Conservation (phyloP, 2,329 filamentous ascomycete genomes). For the Pseudocercospora musae region DNA sequence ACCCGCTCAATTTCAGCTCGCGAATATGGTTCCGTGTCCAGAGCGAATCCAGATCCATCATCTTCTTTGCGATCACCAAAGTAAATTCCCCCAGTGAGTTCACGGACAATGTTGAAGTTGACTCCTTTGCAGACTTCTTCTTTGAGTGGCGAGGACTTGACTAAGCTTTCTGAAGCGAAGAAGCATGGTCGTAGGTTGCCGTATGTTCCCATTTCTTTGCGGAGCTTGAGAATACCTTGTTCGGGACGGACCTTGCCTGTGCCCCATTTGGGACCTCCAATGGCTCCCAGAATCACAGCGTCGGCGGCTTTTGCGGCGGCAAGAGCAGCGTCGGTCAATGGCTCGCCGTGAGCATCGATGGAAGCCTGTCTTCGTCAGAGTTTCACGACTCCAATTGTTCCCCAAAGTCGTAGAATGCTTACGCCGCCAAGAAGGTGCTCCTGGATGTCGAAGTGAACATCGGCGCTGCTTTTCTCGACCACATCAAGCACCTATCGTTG, state of each 20-base stretch:
- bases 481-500: conserved; percentile 67
- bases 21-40: conserved; percentile 85
- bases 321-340: conserved; percentile 81
- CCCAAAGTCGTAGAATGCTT: conserved; percentile 45
- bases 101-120: conserved; percentile 89
- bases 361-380: conserved; percentile 61
- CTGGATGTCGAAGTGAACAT: conserved; percentile 82
- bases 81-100: conserved; percentile 91
- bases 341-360: conserved; percentile 74
- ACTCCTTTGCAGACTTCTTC: conserved; percentile 78
- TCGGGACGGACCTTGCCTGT: conserved; percentile 84
- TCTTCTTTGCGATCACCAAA: conserved; percentile 86
- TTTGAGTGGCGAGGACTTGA: conserved; percentile 83
- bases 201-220: conserved; percentile 91
- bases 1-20: conserved; percentile 84
- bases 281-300: conserved; percentile 86
- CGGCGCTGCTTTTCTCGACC: conserved; percentile 68
- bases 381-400: neutral
- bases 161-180: conserved; percentile 83
- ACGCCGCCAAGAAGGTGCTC: conserved; percentile 89
- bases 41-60: conserved; percentile 69
- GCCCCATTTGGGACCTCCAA: conserved; percentile 97
- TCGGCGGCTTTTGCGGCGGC: conserved; percentile 78
- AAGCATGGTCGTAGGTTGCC: conserved; percentile 95
- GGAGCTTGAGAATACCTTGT: conserved; percentile 83